Base-by-base conservation (phyloP, 805 yeast species). In the Wickerhamomyces subpelliculosus region DNA sequence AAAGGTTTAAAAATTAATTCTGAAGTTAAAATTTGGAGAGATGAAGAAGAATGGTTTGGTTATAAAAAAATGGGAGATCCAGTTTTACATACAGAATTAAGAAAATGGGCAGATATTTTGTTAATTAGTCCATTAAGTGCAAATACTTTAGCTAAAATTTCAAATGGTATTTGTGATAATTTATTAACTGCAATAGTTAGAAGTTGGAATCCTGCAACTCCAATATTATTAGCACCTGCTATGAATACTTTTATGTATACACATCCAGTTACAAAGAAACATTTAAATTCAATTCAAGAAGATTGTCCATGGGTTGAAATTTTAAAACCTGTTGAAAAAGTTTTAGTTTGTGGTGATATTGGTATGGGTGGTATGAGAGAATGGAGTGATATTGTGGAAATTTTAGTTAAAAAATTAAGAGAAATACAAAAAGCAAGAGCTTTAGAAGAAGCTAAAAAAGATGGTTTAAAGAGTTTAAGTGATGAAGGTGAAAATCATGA, bases 321-420 rank as follows among this genome's bases (percentile, higher is more conserved):
- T 16, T 61, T 84, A 53, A 81, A 76, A 53, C 94, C 94, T 0
- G 86, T 83, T 18, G 94, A 84, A 49, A 84, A 84, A 54, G 88
- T 84, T 46, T 70, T 65, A 64, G 83, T 61, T 16, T 84, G 87
- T 64, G 94, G 94, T 51, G 94, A 84, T 55, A 83, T 84, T 45
- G 93, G 93, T 12, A 83, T 84, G 93, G 94, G 94, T 32, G 94
- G 94, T 24, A 84, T 84, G 94, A 73, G 87, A 69, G 93, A 84
- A 53, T 84, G 87, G 83, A 78, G 78, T 53, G 93, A 83, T 51
- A 76, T 84, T 42, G 90, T 82, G 8, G 86, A 81, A 51, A 72
- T 75, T 18, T 40, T 73, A 43, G 60, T 65, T 27, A 57, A 58
- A 44, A 62, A 47, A 16, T 17, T 38, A 14, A 35, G 36, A 22